Percentiles rank a stretch among this genome's conserved stretches.
These are phyloP conservation scores for Glycine soja DNA, from an alignment of 306 rosid genomes.

Conservation along the genomic window DNA sequence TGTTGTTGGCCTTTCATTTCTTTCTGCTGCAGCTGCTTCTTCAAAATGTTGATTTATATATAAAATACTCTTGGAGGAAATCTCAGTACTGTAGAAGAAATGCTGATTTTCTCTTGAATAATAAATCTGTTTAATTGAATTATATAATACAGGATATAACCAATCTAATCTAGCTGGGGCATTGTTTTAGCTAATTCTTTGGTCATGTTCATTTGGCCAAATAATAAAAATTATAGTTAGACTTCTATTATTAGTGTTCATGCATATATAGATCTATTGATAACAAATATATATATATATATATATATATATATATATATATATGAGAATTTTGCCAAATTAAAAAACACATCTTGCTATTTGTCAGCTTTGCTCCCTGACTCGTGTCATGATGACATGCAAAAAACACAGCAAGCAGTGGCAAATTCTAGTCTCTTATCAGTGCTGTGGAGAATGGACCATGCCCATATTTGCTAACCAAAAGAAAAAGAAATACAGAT, in stretches of 20 bases:
- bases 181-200: constrained; percentile 19
- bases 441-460: too few relatives aligned
- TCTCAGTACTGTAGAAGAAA: neutral
- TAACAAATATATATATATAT: neutral
- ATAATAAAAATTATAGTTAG: too few relatives aligned
- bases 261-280: neutral
- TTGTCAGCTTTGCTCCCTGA: constrained; percentile 17
- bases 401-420: neutral
- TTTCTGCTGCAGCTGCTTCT: constrained; percentile 10
- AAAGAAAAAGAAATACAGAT: too few relatives aligned
- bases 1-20: constrained; percentile 50
- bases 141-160: neutral
- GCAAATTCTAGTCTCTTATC: too few relatives aligned
- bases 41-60: constrained; percentile 28
- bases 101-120: neutral
- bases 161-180: constrained; percentile 25
- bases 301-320: neutral
- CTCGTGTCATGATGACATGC: constrained; percentile 20
- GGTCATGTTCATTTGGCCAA: too few relatives aligned
- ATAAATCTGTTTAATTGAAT: constrained; percentile 9
- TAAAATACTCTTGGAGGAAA: neutral
- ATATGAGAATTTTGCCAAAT: neutral
- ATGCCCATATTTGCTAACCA: too few relatives aligned
- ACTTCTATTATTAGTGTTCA: neutral
- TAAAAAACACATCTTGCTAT: constrained; percentile 14